These are phyloP conservation scores for Sesbania bispinosa DNA, from an alignment of 306 rosid genomes.

Conservation along the genomic window DNA sequence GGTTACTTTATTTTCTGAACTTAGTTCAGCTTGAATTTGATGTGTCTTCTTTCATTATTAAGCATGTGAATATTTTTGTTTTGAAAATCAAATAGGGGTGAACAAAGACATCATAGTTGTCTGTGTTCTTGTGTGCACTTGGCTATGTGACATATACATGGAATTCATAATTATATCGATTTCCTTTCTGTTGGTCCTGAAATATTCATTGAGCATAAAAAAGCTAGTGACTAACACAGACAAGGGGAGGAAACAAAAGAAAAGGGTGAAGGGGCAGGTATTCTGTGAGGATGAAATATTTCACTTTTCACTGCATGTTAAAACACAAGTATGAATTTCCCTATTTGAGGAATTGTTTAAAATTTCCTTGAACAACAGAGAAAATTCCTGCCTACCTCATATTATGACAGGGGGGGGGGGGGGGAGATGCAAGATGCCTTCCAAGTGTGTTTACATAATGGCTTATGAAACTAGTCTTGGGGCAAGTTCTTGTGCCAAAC, in stretches of 20 bases:
- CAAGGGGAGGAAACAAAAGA: background rate
- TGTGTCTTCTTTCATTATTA: background rate
- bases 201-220: background rate
- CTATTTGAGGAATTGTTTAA: background rate
- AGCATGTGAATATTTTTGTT: background rate
- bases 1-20: background rate
- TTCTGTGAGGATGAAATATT: background rate
- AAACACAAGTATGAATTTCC: background rate
- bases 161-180: background rate
- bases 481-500: background rate
- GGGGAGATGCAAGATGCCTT: background rate
- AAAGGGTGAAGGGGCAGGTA: background rate
- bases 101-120: background rate
- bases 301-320: background rate
- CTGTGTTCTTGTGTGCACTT: background rate
- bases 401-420: background rate
- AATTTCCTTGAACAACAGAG: background rate
- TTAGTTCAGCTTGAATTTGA: conserved; percentile 12
- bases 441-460: background rate
- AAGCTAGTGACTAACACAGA: background rate
- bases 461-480: background rate
- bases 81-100: background rate
- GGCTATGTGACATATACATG: background rate
- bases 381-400: background rate
- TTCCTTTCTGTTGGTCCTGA: background rate